A percentile compares a stretch with the other conserved stretches of the same genome.
These are phyloP conservation scores for Pichia deserticola DNA, from an alignment of 805 yeast species.

Conservation along the genomic window DNA sequence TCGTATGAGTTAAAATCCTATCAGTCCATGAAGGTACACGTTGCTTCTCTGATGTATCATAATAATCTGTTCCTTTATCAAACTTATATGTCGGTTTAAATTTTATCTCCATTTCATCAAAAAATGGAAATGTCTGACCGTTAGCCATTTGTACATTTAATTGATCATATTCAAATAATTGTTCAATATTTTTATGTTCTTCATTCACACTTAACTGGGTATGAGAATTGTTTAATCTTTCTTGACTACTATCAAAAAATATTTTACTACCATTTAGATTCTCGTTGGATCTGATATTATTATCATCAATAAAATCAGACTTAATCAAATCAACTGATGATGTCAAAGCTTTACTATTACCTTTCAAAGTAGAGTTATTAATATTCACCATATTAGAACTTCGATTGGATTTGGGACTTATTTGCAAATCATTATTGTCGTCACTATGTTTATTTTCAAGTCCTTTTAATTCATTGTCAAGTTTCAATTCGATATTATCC, in stretches of 20 bases:
- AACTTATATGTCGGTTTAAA: conserved; percentile 94
- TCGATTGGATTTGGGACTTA: too few relatives aligned
- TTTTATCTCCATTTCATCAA: conserved; percentile 68
- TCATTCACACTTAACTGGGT: conserved; percentile 11
- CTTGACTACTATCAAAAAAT: conserved; percentile 1
- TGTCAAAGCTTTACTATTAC: background rate
- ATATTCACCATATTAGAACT: background rate
- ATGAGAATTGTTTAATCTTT: background rate
- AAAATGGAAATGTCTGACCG: conserved; percentile 75
- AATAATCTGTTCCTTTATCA: conserved; percentile 73
- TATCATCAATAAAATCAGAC: background rate
- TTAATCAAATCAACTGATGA: background rate
- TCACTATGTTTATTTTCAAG: background rate
- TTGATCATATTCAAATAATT: conserved; percentile 69
- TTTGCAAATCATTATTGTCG: background rate
- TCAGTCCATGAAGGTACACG: conserved; percentile 99
- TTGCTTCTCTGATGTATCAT: conserved; percentile 87
- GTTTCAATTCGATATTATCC: background rate
- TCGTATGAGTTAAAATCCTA: conserved; percentile 55
- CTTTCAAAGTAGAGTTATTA: background rate
- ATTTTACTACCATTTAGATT: background rate
- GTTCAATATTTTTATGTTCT: conserved; percentile 4
- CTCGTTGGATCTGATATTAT: background rate
- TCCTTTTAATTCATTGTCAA: background rate
- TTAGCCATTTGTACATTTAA: conserved; percentile 64